phyloP scores from a whole-genome alignment of 306 rosid species.

The Quercus alba region DNA sequence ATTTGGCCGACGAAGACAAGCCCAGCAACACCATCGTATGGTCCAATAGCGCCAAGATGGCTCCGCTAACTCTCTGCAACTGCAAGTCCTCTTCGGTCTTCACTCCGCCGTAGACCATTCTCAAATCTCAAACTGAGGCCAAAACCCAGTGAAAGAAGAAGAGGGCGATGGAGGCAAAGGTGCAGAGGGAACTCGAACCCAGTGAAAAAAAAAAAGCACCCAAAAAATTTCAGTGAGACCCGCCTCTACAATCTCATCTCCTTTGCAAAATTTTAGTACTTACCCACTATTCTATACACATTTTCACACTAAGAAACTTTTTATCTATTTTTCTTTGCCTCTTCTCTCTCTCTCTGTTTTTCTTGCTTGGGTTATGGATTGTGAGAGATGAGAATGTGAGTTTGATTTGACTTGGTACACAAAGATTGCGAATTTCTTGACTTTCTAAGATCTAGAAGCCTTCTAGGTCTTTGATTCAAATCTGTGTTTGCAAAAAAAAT shows the following conservation, averaged over 20 bases:
- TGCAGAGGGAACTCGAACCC: no score
- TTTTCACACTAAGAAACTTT: not conserved
- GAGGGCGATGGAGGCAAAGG: no score
- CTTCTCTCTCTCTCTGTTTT: not conserved
- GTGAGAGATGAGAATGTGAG: constrained; percentile 2
- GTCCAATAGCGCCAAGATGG: constrained; percentile 92
- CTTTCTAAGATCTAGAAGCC: constrained; percentile 30
- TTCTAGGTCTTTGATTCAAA: constrained; percentile 3
- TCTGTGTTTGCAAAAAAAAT: not conserved
- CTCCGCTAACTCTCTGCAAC: constrained; percentile 86
- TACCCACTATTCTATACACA: not conserved
- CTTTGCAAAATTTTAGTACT: not conserved
- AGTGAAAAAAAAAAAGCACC: no score
- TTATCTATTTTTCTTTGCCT: not conserved
- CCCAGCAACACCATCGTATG: constrained; percentile 74
- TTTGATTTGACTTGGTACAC: constrained; percentile 14
- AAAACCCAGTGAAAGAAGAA: constrained; percentile 15
- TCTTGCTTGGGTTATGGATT: not conserved
- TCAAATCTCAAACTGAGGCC: constrained; percentile 56
- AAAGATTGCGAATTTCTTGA: constrained; percentile 3
- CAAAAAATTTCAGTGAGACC: not conserved
- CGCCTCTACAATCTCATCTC: constrained; percentile 7
- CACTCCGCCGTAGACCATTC: constrained; percentile 65
- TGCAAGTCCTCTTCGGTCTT: constrained; percentile 48
- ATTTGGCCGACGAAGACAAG: constrained; percentile 90